A percentile compares a stretch with the other conserved stretches of the same genome.
These are phyloP conservation scores for Suillus paluster DNA, from an alignment of 768 basidiomycete genomes.

Conservation along the genomic window DNA sequence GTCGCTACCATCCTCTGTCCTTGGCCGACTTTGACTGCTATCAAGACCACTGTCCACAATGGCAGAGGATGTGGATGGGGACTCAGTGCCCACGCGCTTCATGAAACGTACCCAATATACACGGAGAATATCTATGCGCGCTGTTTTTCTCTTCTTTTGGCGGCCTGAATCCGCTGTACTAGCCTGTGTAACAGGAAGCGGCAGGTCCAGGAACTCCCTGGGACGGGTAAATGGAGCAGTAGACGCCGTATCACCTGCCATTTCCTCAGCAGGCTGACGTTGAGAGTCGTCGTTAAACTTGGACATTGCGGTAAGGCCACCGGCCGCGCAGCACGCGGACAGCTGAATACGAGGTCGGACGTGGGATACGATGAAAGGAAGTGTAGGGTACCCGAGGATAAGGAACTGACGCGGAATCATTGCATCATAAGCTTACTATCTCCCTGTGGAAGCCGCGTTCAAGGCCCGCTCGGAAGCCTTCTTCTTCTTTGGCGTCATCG, in stretches of 20 bases:
- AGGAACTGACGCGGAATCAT: neutral
- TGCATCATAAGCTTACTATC: neutral
- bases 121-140: constrained; percentile 43
- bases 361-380: neutral
- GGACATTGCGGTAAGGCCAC: neutral
- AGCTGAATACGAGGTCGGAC: neutral
- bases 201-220: constrained; percentile 35
- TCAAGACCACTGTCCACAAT: constrained; percentile 53
- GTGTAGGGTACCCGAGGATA: neutral
- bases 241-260: neutral
- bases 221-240: constrained; percentile 7
- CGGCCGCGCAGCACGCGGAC: neutral
- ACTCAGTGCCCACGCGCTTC: constrained; percentile 58
- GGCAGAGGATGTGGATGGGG: constrained; percentile 58
- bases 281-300: neutral
- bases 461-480: neutral
- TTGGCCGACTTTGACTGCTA: constrained; percentile 35
- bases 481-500: constrained; percentile 3
- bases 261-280: neutral
- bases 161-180: constrained; percentile 21
- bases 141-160: constrained; percentile 40
- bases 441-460: neutral
- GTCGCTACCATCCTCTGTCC: constrained; percentile 35
- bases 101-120: constrained; percentile 56
- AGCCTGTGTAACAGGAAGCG: constrained; percentile 46